Evolutionary conservation across 2,329 filamentous ascomycete genomes (phyloP), one percentile per base, ranked within the genome.

Genomic region (Talaromyces sp.): DNA sequence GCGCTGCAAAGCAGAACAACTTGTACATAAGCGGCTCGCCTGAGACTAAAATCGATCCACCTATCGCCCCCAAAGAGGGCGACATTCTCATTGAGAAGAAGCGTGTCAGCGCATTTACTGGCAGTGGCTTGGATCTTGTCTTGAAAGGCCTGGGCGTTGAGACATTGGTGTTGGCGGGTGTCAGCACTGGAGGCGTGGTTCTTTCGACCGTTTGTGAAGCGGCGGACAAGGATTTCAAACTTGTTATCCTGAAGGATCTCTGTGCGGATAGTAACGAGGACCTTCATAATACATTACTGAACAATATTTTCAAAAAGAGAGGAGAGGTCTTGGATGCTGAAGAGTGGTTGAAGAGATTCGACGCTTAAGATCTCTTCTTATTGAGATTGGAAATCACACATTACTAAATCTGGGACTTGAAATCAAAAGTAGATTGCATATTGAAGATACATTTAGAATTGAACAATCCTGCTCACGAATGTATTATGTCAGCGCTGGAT

Each of bases 201-300:
- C 49, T 63, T 17, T 49, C 52, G 25, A 63, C 62, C n/a, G 22
- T 63, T 13, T 58, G 52, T n/a, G 52, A 63, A 33, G 62, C 62
- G 7, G 27, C 39, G 7, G 62, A 63, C 49, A 47, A 49, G 50
- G 62, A 63, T 50, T 63, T 58, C 22, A 19, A 31, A 10, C 8
- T 63, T 50, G 62, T 49, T 2, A 43, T 63, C 2, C 22, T 63
- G 15, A 58, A 57, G 9, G 54, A 63, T 33, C 13, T 57, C 3
- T 63, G 62, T 47, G 54, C 43, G 4, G 62, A 63, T 50, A 19
- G 19, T 13, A 25, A 63, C 17, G 62, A 49, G 45, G 13, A 58
- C 9, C 31, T 63, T 15, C 62, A 63, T 27, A 43, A 41, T 19
- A 47, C 17, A 13, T 31, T 63, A 4, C 13, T 63, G 13, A 17